Conservation (phyloP, 2,329 filamentous ascomycete species). For the Arachnopeziza araneosa region DNA sequence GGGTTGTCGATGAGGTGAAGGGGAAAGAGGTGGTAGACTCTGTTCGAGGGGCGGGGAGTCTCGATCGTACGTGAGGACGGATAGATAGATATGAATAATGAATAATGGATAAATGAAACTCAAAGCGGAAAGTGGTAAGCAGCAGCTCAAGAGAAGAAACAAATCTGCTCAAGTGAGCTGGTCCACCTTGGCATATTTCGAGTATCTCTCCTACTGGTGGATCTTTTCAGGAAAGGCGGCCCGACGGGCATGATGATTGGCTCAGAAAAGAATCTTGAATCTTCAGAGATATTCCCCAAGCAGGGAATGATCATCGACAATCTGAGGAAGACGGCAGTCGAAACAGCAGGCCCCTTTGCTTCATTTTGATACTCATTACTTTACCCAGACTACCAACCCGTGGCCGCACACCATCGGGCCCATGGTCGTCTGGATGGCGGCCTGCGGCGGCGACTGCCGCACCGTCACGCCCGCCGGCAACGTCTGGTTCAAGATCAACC, state of each 20-base stretch:
- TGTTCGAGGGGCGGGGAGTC: neutral
- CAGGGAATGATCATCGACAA: neutral
- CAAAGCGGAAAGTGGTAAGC: too few relatives aligned
- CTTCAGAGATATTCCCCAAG: neutral
- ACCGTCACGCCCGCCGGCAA: conserved; percentile 36
- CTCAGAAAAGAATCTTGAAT: neutral
- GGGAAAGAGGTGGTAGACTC: neutral
- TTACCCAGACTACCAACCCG: neutral
- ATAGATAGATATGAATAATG: neutral
- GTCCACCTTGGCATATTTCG: too few relatives aligned
- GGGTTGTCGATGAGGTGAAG: conserved; percentile 9
- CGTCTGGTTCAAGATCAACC: conserved; percentile 41
- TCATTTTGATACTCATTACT: too few relatives aligned
- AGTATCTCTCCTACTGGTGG: neutral
- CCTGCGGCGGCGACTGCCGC: conserved; percentile 35
- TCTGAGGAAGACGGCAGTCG: neutral
- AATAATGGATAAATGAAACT: neutral
- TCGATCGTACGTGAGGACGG: neutral
- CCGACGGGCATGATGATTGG: neutral
- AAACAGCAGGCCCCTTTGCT: neutral
- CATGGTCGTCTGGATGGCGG: conserved; percentile 29
- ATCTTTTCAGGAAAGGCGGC: neutral
- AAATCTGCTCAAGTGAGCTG: too few relatives aligned
- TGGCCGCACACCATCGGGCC: conserved; percentile 14
- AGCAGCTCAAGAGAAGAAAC: too few relatives aligned